Base-by-base conservation (phyloP, 805 yeast genomes). In the Ogataea dorogensis region DNA sequence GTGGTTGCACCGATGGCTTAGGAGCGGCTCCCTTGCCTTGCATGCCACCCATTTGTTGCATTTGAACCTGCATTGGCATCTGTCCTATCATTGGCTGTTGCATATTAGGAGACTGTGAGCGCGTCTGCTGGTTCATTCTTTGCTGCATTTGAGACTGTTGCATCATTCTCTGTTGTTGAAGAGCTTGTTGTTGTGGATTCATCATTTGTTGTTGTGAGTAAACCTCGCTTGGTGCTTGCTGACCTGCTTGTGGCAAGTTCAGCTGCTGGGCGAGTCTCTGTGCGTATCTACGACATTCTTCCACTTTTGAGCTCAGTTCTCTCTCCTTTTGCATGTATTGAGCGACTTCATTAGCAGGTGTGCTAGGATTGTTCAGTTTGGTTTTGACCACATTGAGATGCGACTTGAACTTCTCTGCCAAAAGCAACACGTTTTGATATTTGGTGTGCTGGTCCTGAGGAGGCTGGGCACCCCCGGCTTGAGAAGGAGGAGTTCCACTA, bases 341-440 rank as follows among this genome's bases (percentile, higher is more conserved):
- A 4, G 66, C 56, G 24, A 68, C 39, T 34, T 70, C 72, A 5
- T 70, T 77, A 2, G 73, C 68, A 4, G 74, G 57, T 14, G 73
- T 46, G 18, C 60, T 63, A 8, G 68, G 66, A 24, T 68, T 65
- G 13, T 59, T 61, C 42, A 73, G 74, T 24, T 70, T 67, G 6
- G 67, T 67, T 36, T 73, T 75, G 28, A 79, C 64, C n/a, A 68
- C 63, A 11, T 68, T 69, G 43, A 79, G 59, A 38, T 70, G 74
- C 24, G 68, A 63, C 38, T 70, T 72, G 40, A 73, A 70, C 39
- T 71, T 77, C 26, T 64, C 70, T 8, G 78, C 62, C 26, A 72
- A 58, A 8, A 65, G 63, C 43, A 71, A 65, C 13, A 78, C 65
- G 32, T 65, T 64, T 44, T 68, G 70, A 39, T 69, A 56, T 40